These are phyloP conservation scores for Heliocybe sulcata DNA, from an alignment of 1,284 basidiomycete genomes.

Conservation along the genomic window DNA sequence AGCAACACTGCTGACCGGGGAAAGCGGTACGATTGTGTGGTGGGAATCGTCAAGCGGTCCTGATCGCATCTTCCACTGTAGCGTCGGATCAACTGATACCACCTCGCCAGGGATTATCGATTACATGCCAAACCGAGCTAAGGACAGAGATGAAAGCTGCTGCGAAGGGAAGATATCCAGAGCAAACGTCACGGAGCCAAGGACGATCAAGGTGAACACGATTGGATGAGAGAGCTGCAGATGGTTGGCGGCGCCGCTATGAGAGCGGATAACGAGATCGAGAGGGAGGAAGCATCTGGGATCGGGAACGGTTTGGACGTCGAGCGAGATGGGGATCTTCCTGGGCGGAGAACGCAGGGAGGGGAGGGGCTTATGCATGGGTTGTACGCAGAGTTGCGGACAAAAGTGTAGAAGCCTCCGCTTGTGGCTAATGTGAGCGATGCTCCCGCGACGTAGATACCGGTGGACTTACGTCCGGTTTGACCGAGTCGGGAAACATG, in stretches of 20 bases:
- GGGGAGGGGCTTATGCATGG: slow-evolving; percentile 69
- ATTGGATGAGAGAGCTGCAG: slow-evolving; percentile 80
- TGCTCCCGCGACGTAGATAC: slow-evolving; percentile 4
- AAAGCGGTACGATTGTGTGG: too few species aligned
- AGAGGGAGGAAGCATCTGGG: neutral
- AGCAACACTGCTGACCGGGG: too few species aligned
- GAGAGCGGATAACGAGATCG: neutral
- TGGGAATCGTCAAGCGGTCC: too few species aligned
- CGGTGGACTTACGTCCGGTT: slow-evolving; percentile 9
- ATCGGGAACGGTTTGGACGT: neutral
- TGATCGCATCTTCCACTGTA: too few species aligned
- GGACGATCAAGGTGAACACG: slow-evolving; percentile 85
- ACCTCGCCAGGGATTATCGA: too few species aligned
- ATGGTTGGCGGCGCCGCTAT: slow-evolving; percentile 44
- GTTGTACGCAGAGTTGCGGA: slow-evolving; percentile 84
- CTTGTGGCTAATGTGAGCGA: slow-evolving; percentile 77
- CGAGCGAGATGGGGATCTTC: slow-evolving; percentile 4
- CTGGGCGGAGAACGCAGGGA: slow-evolving; percentile 33
- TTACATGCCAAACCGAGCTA: too few species aligned
- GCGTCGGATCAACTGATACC: too few species aligned
- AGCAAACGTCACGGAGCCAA: slow-evolving; percentile 80
- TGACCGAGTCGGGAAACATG: slow-evolving; percentile 68
- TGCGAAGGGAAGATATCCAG: slow-evolving; percentile 92
- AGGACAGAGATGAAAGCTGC: too few species aligned
- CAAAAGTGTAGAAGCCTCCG: slow-evolving; percentile 72